A percentile compares a stretch with the other conserved stretches of the same genome.
Conservation (phyloP, 345 rosid species). For the Nephelium lappaceum region DNA sequence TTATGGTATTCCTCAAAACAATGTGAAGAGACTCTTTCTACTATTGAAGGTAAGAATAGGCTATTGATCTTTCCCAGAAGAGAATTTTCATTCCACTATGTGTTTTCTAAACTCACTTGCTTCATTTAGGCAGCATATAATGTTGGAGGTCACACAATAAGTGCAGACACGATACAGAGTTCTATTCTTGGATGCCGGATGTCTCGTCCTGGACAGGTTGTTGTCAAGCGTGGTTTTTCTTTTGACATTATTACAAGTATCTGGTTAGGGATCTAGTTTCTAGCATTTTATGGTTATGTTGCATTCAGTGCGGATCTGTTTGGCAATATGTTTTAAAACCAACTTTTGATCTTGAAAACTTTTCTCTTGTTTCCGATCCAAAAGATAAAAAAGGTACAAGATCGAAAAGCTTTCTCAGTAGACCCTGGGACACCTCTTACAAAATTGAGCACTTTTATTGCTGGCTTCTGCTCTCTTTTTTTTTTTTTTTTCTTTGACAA, state of each 20-base stretch:
- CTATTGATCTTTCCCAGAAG: not conserved
- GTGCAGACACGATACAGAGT: slow-evolving; percentile 78
- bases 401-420: not conserved
- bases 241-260: slow-evolving; percentile 1
- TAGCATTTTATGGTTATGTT: not conserved
- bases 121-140: slow-evolving; percentile 88
- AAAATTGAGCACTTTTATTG: slow-evolving; percentile 2
- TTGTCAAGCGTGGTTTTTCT: slow-evolving; percentile 11
- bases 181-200: slow-evolving; percentile 82
- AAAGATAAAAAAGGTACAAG: too few relatives aligned
- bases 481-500: too few relatives aligned
- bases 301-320: not conserved
- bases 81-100: not conserved
- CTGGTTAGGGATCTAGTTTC: not conserved
- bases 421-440: not conserved
- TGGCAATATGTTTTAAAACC: not conserved
- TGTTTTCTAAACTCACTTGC: slow-evolving; percentile 23
- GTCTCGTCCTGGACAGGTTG: slow-evolving; percentile 97
- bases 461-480: not conserved
- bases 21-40: slow-evolving; percentile 74
- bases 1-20: slow-evolving; percentile 90
- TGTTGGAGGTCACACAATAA: slow-evolving; percentile 86
- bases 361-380: not conserved
- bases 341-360: not conserved
- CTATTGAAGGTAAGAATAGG: slow-evolving; percentile 65